Evolutionary conservation across 2,329 filamentous ascomycete genomes (phyloP), one percentile per base, ranked within the genome.

Genomic region (Xylariaceae sp.): DNA sequence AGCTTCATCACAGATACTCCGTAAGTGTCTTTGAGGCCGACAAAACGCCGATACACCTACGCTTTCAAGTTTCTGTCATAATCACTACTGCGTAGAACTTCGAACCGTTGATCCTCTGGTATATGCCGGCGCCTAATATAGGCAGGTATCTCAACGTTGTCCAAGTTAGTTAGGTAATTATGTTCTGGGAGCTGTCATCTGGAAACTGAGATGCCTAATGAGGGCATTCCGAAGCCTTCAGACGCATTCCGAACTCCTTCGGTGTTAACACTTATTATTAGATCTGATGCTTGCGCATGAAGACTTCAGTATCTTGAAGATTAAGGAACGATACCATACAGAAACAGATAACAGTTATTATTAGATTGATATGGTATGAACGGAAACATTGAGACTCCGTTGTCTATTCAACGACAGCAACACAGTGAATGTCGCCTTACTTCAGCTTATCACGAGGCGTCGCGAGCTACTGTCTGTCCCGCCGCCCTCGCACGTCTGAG

Each of bases 401-500:
- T 30, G 23, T 42, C 37, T 5, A 13, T 1, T 42, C 37, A 9
- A 30, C 23, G 23, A 30, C 23, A 30, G 1, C 23, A 30, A 30
- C 23, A 30, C 23, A 30, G 23, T 30, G 23, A 30, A 30, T 30
- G 8, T 8, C 37, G 13, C 37, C 37, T 42, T 9, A 42, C 48
- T 47, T 18, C 44, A 39, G 30, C 49, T 51, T 49, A 23, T 30
- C 47, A 51, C 13, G 6, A 13, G 8, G 49, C 23, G 37, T 42
- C 37, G 8, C 10, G 23, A 30, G 23, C 23, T 30, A 30, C 23
- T 30, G 10, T 50, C 34, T 15, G 23, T 51, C 49, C 18, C 37
- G 62, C 61, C 61, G 48, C 56, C 15, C 30, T 62, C 42, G 45
- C 56, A 56, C 57, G 49, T 63, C 55, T 30, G 49, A 59, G 59